Evolutionary conservation across 306 rosid species (phyloP), one percentile per base, ranked within the genome.

Genomic region (Vicia sativa): DNA sequence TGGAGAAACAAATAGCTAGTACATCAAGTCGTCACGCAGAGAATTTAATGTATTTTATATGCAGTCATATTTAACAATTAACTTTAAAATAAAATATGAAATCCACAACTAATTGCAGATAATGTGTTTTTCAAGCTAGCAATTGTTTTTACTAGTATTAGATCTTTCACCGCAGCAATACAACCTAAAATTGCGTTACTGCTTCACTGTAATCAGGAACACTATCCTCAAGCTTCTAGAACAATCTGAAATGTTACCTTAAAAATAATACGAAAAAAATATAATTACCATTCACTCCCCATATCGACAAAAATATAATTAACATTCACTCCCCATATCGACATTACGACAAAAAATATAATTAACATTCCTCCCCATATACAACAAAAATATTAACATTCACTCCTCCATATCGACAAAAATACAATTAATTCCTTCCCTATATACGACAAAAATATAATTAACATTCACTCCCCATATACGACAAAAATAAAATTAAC

Each of bases 151-250:
- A 14, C 55, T 31, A 66, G 67, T 44, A 67, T 52, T 67, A 50
- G 43, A 15, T 68, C 67, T 42, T 57, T 55, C 61, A 59, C 65
- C 46, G 23, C 21, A n/a, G 67, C 3, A 1, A 44, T 62, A 44
- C 16, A 68, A 31, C 44, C 18, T 14, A 43, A 41, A 68, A 43
- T 49, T 14, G 55, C 9, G 39, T 3, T 23, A 43, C 28, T 25
- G 23, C 54, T 64, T 64, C 57, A 35, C 35, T 37, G 46, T 28
- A 44, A 76, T 35, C 34, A 12, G 13, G 44, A 35, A 64, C 35
- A 55, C 55, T 25, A 45, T 56, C 26, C 63, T 46, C 44, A 11
- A 71, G 57, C 63, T 71, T 38, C 35, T 15, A 13, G 59, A 54
- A 67, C 13, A 78, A 52, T 23, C 35, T 54, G 6, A 9, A 18